Conservation (phyloP, 2,329 filamentous ascomycete genomes). For the Dactylonectria macrodidyma region DNA sequence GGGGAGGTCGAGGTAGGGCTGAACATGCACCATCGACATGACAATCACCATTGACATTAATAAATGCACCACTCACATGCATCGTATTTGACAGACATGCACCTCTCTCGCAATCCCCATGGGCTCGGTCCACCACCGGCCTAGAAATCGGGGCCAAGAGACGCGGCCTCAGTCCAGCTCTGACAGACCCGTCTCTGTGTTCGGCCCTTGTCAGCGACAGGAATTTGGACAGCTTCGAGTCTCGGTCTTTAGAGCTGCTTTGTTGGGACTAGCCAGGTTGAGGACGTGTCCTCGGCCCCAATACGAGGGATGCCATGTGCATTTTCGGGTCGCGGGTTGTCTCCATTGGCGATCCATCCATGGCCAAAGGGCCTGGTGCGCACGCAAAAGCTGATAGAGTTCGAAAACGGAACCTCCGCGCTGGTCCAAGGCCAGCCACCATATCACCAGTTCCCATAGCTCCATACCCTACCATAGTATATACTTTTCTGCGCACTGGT, state of each 20-base stretch:
- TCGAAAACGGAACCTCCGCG: slow-evolving; percentile 33
- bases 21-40: background rate
- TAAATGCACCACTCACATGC: background rate
- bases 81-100: too few relatives aligned
- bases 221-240: too few relatives aligned
- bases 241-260: background rate
- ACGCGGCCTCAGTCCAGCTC: too few relatives aligned
- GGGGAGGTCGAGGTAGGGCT: background rate
- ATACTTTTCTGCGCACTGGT: slow-evolving; percentile 8
- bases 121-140: too few relatives aligned
- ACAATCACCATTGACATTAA: too few relatives aligned
- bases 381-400: background rate
- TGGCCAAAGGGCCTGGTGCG: background rate
- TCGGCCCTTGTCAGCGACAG: too few relatives aligned
- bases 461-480: background rate
- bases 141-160: too few relatives aligned
- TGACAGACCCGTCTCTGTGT: too few relatives aligned
- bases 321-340: too few relatives aligned
- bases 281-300: background rate
- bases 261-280: background rate
- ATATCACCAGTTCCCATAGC: slow-evolving; percentile 31
- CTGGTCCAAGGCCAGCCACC: slow-evolving; percentile 31
- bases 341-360: background rate
- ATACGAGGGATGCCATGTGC: too few relatives aligned
- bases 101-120: too few relatives aligned